A percentile compares a stretch with the other conserved stretches of the same genome.
Conservation (phyloP, 257 asterid genomes). For the Solanum acaule region DNA sequence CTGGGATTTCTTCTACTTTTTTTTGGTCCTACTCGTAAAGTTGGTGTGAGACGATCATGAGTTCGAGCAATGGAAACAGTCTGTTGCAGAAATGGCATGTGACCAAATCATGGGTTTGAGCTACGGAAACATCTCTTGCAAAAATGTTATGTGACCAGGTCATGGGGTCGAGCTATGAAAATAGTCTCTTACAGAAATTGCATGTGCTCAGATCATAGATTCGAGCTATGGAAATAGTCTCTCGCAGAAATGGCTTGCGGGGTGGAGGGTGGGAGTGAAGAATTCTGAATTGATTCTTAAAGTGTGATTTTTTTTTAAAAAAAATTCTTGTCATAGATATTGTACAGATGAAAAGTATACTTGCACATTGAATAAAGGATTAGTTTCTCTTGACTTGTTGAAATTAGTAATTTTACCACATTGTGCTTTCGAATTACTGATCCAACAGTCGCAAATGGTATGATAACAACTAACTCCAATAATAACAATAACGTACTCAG, state of each 20-base stretch:
- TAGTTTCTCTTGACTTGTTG: not conserved
- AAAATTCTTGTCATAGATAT: not conserved
- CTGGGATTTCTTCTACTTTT: not conserved
- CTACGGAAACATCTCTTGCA: not conserved
- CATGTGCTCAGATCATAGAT: not conserved
- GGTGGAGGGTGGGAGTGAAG: too few species aligned
- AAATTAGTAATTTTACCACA: not conserved
- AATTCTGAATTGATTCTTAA: not conserved
- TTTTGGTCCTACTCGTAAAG: not conserved
- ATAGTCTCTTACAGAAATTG: too few species aligned
- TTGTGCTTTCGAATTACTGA: not conserved
- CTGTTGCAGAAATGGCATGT: not conserved
- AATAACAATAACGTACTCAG: fast-evolving
- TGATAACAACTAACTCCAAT: too few species aligned
- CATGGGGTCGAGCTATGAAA: not conserved
- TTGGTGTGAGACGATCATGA: not conserved
- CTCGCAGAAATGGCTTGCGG: too few species aligned
- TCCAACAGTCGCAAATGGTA: not conserved
- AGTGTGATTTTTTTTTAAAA: not conserved
- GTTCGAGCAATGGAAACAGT: fast-evolving
- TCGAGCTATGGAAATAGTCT: too few species aligned
- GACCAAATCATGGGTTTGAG: too few species aligned
- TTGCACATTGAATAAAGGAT: not conserved
- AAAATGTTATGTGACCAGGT: too few species aligned
- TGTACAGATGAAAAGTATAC: not conserved